Percentiles rank a stretch among this genome's conserved stretches.
These are phyloP conservation scores for Typha latifolia DNA, from an alignment of 176 grass and related monocot genomes.

Conservation along the genomic window DNA sequence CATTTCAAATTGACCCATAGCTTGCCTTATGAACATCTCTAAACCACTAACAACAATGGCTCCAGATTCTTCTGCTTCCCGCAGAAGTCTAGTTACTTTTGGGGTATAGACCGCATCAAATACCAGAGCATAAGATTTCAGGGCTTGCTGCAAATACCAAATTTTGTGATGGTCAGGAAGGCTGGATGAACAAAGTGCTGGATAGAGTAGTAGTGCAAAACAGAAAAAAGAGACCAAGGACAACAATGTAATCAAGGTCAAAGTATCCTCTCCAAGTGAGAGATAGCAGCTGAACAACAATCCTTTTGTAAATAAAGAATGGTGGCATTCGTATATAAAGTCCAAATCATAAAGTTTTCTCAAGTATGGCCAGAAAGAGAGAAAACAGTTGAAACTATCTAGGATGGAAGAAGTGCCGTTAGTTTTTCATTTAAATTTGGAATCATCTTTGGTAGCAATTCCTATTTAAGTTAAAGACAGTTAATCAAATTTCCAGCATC, in stretches of 20 bases:
- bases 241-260: background rate
- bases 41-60: slow-evolving; percentile 75
- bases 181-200: background rate
- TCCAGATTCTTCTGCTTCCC: slow-evolving; percentile 73
- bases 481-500: no score
- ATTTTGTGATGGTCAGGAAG: background rate
- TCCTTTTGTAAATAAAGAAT: background rate
- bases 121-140: slow-evolving; percentile 72
- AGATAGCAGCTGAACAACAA: background rate
- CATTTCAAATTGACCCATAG: slow-evolving; percentile 83
- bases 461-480: no score
- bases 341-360: no score
- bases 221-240: background rate
- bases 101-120: slow-evolving; percentile 96
- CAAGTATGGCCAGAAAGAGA: no score
- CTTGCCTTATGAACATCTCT: slow-evolving; percentile 99
- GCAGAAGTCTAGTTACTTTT: slow-evolving; percentile 83
- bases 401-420: no score
- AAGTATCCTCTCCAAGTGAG: background rate
- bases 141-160: slow-evolving; percentile 55
- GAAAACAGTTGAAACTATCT: no score
- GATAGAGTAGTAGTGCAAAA: background rate
- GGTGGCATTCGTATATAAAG: no score
- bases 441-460: no score
- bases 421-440: no score